These are phyloP conservation scores for Schwanniomyces vanrijiae DNA, from an alignment of 805 yeast genomes.

Conservation along the genomic window DNA sequence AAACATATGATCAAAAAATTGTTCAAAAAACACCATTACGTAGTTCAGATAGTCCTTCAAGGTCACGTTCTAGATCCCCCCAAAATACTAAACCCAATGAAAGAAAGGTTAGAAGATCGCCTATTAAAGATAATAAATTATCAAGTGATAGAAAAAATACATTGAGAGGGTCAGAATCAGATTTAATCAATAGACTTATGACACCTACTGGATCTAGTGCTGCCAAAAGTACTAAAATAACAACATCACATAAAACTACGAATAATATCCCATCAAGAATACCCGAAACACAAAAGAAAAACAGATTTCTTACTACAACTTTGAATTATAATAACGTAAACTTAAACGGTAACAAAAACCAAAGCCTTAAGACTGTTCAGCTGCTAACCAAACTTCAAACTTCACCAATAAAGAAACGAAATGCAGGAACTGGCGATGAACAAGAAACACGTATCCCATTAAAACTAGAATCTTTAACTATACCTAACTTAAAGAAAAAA, in stretches of 20 bases:
- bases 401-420: conserved; percentile 13
- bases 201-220: conserved; percentile 32
- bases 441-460: conserved; percentile 8
- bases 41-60: not conserved
- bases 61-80: not conserved
- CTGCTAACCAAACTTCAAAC: conserved; percentile 8
- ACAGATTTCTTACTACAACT: conserved; percentile 36
- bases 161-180: conserved; percentile 8
- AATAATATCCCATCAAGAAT: conserved; percentile 2
- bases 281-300: conserved; percentile 17
- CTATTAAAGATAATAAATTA: not conserved
- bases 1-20: not conserved
- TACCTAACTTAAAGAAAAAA: conserved; percentile 24
- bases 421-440: conserved; percentile 7
- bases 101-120: not conserved
- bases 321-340: conserved; percentile 31
- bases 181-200: conserved; percentile 19
- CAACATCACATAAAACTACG: not conserved
- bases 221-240: conserved; percentile 18
- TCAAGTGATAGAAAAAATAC: not conserved
- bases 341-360: conserved; percentile 15
- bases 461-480: conserved; percentile 15
- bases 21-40: not conserved
- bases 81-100: not conserved
- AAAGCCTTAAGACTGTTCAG: conserved; percentile 9